A percentile compares a stretch with the other conserved stretches of the same genome.
phyloP scores from a whole-genome alignment of 306 rosid genomes.

The Cicer judaicum region DNA sequence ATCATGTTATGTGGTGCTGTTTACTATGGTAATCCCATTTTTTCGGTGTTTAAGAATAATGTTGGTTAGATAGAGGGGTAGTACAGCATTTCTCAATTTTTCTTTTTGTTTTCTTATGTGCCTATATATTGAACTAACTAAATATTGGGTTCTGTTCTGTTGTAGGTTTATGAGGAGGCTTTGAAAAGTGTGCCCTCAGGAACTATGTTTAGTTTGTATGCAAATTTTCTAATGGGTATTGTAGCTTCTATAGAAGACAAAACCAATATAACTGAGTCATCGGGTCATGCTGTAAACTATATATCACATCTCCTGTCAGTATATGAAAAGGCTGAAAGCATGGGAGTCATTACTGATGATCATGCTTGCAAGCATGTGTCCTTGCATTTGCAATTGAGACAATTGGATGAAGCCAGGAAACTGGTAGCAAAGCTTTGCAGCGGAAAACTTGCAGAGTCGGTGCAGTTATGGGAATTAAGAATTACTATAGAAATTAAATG shows the following conservation, averaged over 20 bases:
- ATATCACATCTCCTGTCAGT: conserved; percentile 56
- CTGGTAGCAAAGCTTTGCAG: conserved; percentile 68
- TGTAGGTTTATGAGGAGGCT: conserved; percentile 89
- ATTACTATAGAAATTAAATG: conserved; percentile 63
- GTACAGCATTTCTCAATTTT: not conserved
- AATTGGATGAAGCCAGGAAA: conserved; percentile 66
- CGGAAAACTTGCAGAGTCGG: conserved; percentile 65
- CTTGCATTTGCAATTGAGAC: conserved; percentile 68
- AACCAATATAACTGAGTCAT: conserved; percentile 37
- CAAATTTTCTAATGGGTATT: conserved; percentile 60
- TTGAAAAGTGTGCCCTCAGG: conserved; percentile 62
- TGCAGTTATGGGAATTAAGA: conserved; percentile 63
- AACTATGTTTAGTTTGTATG: conserved; percentile 59
- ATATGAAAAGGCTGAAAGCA: conserved; percentile 77
- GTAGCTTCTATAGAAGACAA: conserved; percentile 53
- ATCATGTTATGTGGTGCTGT: conserved; percentile 13
- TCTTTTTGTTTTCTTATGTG: not conserved
- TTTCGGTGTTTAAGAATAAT: conserved; percentile 2
- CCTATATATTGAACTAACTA: conserved; percentile 40
- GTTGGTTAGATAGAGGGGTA: conserved; percentile 20
- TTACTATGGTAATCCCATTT: conserved; percentile 17
- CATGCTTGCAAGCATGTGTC: conserved; percentile 70
- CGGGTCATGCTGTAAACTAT: conserved; percentile 43
- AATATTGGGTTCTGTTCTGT: conserved; percentile 22
- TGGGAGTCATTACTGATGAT: conserved; percentile 66